Percentiles rank a stretch among this genome's conserved stretches.
phyloP scores from a whole-genome alignment of 805 yeast genomes.

The Wickerhamomyces hampshirensis region DNA sequence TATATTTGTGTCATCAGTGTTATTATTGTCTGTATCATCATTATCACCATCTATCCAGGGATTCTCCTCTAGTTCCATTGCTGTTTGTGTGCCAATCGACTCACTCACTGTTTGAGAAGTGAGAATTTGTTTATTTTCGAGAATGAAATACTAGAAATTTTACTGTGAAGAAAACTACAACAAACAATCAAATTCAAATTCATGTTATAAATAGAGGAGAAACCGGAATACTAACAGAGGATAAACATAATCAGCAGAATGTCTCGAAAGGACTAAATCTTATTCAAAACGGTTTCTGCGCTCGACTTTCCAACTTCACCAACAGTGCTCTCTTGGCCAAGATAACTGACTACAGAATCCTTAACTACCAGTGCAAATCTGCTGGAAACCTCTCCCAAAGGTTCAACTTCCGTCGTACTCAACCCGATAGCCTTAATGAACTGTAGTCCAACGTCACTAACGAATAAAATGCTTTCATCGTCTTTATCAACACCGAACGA shows the following conservation, averaged over 20 bases:
- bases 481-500: slow-evolving; percentile 26
- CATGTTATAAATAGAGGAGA: no score
- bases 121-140: no score
- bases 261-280: slow-evolving; percentile 17
- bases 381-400: slow-evolving; percentile 41
- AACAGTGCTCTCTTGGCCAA: slow-evolving; percentile 32
- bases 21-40: slow-evolving; percentile 1
- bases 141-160: no score
- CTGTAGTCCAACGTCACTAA: slow-evolving; percentile 54
- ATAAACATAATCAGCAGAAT: neutral
- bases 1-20: neutral
- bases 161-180: no score
- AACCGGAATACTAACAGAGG: neutral
- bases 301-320: slow-evolving; percentile 33
- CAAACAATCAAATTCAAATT: no score
- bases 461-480: slow-evolving; percentile 43
- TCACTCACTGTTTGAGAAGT: neutral
- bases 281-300: slow-evolving; percentile 29
- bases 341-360: slow-evolving; percentile 43
- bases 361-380: slow-evolving; percentile 71
- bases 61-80: slow-evolving; percentile 9
- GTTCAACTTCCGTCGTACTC: slow-evolving; percentile 48
- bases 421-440: slow-evolving; percentile 46
- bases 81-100: neutral
- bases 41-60: slow-evolving; percentile 20